These are phyloP conservation scores for Magnolia changhungtana DNA, from an alignment of 164 flowering plant species.

Conservation along the genomic window DNA sequence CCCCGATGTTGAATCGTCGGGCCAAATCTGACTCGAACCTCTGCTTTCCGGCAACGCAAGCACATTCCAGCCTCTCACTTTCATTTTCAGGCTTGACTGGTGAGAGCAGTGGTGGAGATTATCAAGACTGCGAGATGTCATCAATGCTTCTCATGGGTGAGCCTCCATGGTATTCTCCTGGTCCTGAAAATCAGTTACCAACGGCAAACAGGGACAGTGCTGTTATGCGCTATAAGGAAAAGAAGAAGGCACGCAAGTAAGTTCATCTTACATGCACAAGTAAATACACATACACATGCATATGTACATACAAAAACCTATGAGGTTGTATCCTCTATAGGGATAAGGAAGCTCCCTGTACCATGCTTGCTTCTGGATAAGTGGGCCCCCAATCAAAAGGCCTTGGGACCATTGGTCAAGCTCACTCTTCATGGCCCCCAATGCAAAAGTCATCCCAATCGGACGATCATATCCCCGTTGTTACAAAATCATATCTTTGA, in stretches of 20 bases:
- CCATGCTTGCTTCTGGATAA: no score
- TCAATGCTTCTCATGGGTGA: slow-evolving; percentile 61
- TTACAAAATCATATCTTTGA: no score
- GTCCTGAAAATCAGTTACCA: slow-evolving; percentile 40
- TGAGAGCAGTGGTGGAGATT: slow-evolving; percentile 57
- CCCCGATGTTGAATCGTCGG: slow-evolving; percentile 41
- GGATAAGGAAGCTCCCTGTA: no score
- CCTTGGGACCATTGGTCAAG: no score
- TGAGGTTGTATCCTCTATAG: no score
- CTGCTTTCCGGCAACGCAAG: slow-evolving; percentile 44
- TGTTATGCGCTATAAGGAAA: slow-evolving; percentile 81
- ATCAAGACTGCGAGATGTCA: slow-evolving; percentile 81
- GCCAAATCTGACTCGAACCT: slow-evolving; percentile 65
- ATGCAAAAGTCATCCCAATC: no score
- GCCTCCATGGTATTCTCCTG: slow-evolving; percentile 64
- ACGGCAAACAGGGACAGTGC: slow-evolving; percentile 62
- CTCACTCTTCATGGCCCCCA: no score
- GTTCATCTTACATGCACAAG: slow-evolving; percentile 12
- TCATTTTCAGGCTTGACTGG: slow-evolving; percentile 64
- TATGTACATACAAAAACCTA: no score
- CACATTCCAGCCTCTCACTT: slow-evolving; percentile 47
- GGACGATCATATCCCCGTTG: no score
- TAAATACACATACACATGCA: no score
- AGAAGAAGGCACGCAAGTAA: slow-evolving; percentile 79
- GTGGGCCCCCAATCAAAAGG: no score